Evolutionary conservation across 768 basidiomycete genomes (phyloP), one percentile per base, ranked within the genome.

Genomic region (Royoungia palumana): DNA sequence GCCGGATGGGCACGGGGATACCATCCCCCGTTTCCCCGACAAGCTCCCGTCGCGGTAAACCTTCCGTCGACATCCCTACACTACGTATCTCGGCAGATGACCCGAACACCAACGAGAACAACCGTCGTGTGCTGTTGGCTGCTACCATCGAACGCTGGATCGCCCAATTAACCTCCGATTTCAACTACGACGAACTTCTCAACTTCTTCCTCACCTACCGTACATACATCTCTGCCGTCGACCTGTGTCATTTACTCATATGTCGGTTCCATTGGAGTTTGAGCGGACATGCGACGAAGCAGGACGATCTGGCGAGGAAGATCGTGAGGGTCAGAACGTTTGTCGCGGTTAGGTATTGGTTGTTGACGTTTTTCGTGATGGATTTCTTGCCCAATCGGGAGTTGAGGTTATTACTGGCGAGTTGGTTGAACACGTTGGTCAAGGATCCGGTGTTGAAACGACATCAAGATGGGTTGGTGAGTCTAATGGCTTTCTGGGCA

Each of bases 131-230:
- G 21, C 72, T 95, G n/a, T 72, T 94, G 13, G 93, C 90, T 0
- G 92, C 92, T 5, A 93, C 90, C 4, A 90, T 94, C 59, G 93
- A 94, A 65, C 84, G 93, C 0, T 92, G 90, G 89, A 85, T 96
- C 46, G 91, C 89, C 1, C 90, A 95, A 60, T 72, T 95, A 41
- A 94, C 94, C 25, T 87, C 85, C 58, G 84, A 88, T 58, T 73
- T 93, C 59, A 83, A 88, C 65, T 89, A 90, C 49, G 91, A 93
- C 63, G 89, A 93, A 57, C 75, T 94, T 24, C 76, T 92, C 48
- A 83, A 89, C 59, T 94, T 94, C 65, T 92, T 96, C 77, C 77
- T 95, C 64, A 94, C 92, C 2, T 96, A 93, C 63, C 83, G 93
- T 47, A 82, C 87, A 37, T 94, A 92, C 66, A 78, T 94, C 63